Evolutionary conservation across 495 filamentous ascomycete species (phyloP).

Genomic region (Penicillium diatomitis): DNA sequence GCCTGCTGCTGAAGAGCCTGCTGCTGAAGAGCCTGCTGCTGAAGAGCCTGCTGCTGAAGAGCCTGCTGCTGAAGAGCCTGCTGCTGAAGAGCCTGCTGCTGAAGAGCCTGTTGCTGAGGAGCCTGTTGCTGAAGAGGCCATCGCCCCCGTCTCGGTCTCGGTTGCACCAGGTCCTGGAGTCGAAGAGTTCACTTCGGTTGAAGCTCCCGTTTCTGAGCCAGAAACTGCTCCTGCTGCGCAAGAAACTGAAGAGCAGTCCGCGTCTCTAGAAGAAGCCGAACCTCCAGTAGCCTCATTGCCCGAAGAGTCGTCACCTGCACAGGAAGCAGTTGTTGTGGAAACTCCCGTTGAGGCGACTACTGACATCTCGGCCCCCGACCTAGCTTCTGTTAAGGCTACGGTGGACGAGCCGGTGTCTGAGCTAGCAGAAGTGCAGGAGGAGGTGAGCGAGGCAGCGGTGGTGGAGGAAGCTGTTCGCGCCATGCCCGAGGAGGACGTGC

Average conservation of each 20-base stretch:
- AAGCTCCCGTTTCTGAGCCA: not conserved
- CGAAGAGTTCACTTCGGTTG: not conserved
- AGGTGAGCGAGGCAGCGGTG: slow-evolving; percentile 1
- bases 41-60: slow-evolving; percentile 3
- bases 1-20: slow-evolving; percentile 7
- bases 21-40: slow-evolving; percentile 2
- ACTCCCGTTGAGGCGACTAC: slow-evolving; percentile 2
- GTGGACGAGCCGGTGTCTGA: slow-evolving; percentile 3
- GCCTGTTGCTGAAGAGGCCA: slow-evolving; percentile 6
- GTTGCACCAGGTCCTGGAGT: not conserved
- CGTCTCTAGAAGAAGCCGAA: not conserved
- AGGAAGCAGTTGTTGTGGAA: not conserved
- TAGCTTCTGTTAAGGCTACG: slow-evolving; percentile 1
- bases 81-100: slow-evolving; percentile 7
- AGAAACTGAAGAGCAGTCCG: not conserved
- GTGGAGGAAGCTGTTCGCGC: not conserved
- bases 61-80: slow-evolving; percentile 6
- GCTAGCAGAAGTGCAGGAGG: not conserved
- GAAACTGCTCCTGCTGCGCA: slow-evolving; percentile 3
- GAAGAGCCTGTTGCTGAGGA: slow-evolving; percentile 16
- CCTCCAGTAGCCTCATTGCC: slow-evolving; percentile 2
- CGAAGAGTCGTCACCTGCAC: slow-evolving; percentile 2
- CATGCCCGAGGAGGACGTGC: too few relatives aligned
- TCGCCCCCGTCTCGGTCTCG: not conserved
- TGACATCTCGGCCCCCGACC: not conserved